Evolutionary conservation across 2,329 filamentous ascomycete species (phyloP), one percentile per base, ranked within the genome.

Genomic region (Aspergillus sclerotialis): DNA sequence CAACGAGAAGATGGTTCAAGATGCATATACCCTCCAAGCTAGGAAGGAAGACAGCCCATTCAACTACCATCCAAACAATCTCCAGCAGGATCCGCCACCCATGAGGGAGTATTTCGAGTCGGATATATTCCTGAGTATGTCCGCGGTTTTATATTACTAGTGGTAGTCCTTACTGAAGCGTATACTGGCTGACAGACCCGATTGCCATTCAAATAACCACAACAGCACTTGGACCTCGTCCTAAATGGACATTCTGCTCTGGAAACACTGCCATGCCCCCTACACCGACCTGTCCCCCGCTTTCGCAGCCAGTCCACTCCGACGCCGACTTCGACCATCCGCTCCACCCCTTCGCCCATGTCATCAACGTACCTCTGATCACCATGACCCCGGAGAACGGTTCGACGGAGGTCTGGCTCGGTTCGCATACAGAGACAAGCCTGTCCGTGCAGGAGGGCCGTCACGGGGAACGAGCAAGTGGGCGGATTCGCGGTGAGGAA

Each of bases 281-380:
- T 2, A 63, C 65, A 1, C 50, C 64, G 1, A 61, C 58, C 1
- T 36, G 21, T 13, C 48, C 45, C 13, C 47, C 42, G 1, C 35
- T 16, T 13, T 43, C 42, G 2, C 44, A 78, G 40, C 74, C 73
- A 0, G 72, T 76, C 0, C 77, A 80, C 53, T 68, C 71, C 0
- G 76, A 80, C 41, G 73, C 74, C 4, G 72, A 78, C 49, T 78
- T 78, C 46, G 56, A 59, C 3, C 71, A 78, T 39, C 76, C 73
- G 0, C 40, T 55, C 1, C 67, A 70, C 38, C 72, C 73, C 1
- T 79, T 78, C 39, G 72, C 71, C 4, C 60, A 75, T 10, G 69
- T 75, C 2, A 52, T 74, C 41, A 78, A 78, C 40, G 56, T 76
- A 5, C 70, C 70, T 0, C 58, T 78, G 0, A 58, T 75, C 9